Evolutionary conservation across 208 protist genomes (phyloP), one percentile per base, ranked within the genome.

Genomic region (Blastocrithidia nonstop): DNA sequence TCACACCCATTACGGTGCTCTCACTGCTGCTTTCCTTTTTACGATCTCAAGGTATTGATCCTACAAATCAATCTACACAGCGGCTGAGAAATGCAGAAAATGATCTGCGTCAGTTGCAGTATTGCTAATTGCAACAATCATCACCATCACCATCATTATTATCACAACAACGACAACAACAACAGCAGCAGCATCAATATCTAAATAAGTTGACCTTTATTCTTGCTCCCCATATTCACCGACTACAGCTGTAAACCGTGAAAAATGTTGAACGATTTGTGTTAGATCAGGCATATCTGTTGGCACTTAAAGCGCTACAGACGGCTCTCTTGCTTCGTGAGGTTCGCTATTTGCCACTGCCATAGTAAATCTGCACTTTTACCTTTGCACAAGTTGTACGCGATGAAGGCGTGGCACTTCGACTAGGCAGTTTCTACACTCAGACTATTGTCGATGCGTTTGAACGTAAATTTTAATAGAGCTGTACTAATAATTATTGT

Each of bases 331-430:
- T 93, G 41, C 50, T 81, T 20, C 71, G 68, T 27, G 66, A 75
- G 28, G 50, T 59, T 16, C 50, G 57, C 20, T 50, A 61, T 51
- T 57, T 85, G 23, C 72, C 78, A 1, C 57, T 84, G 22, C 53
- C 28, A 9, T 8, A 41, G 15, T 68, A 73, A 39, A 79, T 87
- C 22, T 50, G 45, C 17, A 56, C 57, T 23, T n/a, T 82, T 26
- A 80, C 64, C 16, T 72, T 93, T 64, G 56, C 61, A 13, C 72
- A 88, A 46, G 43, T 93, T 50, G 66, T 93, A 40, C 63, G 64
- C 31, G 76, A 88, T 42, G 61, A 67, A 43, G 66, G 56, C 13
- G 53, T 65, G 7, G 76, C 83, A 25, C 73, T 71, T 33, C 74
- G 70, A 9, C 45, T 88, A 15, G 83, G 73, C 11, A 64, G 64